Conservation (phyloP, 176 grass and related monocot genomes). For the Metroxylon sagu region DNA sequence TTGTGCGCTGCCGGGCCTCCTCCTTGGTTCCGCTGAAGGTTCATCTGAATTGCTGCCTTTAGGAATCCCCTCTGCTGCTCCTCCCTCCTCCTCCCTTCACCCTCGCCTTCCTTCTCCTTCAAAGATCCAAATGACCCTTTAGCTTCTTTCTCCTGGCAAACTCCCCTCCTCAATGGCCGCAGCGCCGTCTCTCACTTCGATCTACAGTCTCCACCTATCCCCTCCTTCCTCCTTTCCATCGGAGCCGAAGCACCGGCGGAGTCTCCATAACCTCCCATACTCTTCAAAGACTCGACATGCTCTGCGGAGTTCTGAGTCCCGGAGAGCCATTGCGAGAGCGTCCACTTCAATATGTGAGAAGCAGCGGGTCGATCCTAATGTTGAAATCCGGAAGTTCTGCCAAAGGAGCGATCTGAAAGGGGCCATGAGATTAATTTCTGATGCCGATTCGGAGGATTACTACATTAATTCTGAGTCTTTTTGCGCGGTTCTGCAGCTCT, state of each 20-base stretch:
- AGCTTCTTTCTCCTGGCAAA: no score
- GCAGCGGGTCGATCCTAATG: conserved; percentile 22
- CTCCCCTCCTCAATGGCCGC: not conserved
- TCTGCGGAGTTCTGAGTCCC: not conserved
- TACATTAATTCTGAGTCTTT: conserved; percentile 29
- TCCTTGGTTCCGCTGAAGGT: no score
- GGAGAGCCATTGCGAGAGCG: not conserved
- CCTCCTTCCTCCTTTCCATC: not conserved
- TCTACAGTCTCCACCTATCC: not conserved
- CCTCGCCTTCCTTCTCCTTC: no score
- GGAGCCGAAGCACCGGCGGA: not conserved
- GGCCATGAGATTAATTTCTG: conserved; percentile 32
- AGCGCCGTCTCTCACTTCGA: not conserved
- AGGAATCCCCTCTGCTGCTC: no score
- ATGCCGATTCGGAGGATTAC: conserved; percentile 18
- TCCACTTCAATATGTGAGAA: not conserved
- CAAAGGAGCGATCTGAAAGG: conserved; percentile 24
- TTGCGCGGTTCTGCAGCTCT: conserved; percentile 58
- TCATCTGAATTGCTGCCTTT: no score
- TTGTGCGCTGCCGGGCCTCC: no score
- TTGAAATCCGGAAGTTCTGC: conserved; percentile 34
- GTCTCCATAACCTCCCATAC: not conserved
- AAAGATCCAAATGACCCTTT: no score
- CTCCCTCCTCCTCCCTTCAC: no score
- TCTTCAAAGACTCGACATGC: not conserved